Evolutionary conservation across 495 filamentous ascomycete genomes (phyloP), one percentile per base, ranked within the genome.

Genomic region (Penicillium fimorum): DNA sequence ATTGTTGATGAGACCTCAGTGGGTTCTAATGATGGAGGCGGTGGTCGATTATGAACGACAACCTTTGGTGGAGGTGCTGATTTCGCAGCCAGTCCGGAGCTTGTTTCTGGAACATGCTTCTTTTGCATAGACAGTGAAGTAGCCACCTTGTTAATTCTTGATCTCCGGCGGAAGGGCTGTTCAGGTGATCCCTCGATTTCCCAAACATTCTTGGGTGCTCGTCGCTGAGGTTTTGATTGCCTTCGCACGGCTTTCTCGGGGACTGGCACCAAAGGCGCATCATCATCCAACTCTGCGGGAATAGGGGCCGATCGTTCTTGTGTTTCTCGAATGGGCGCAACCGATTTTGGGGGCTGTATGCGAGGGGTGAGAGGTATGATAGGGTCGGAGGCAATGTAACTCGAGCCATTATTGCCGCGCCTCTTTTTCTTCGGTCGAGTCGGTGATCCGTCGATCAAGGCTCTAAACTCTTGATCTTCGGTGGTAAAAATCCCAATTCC

Each of bases 381-480:
- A 20, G 70, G 65, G 48, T 76, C 73, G 9, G 72, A 72, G 12
- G 69, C 66, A 45, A 57, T 61, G 17, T 70, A 58, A 40, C 53
- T 64, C 29, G 69, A 67, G 7, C 71, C 68, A 46, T 67, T 47
- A 59, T 75, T 76, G 5, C 73, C 67, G 12, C 75, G 70, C 4
- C 75, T 66, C 48, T 58, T 75, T 38, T 77, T 77, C 25, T 62
- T 69, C n/a, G 72, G 67, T 33, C 63, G 71, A 51, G 65, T 62
- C 11, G 72, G 73, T 5, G 73, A 75, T 44, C 68, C 67, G 43
- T 69, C 69, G 44, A 70, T 58, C 27, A 74, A 57, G 9, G 67
- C 61, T 25, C 65, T 69, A 50, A 77, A 80, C 27, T 79, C 72
- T 15, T 64, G 54, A 50, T 81, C 79, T 1, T 79, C 77, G 2